Base-by-base conservation (phyloP, 1,284 basidiomycete species). In the Microbotryum violaceum region DNA sequence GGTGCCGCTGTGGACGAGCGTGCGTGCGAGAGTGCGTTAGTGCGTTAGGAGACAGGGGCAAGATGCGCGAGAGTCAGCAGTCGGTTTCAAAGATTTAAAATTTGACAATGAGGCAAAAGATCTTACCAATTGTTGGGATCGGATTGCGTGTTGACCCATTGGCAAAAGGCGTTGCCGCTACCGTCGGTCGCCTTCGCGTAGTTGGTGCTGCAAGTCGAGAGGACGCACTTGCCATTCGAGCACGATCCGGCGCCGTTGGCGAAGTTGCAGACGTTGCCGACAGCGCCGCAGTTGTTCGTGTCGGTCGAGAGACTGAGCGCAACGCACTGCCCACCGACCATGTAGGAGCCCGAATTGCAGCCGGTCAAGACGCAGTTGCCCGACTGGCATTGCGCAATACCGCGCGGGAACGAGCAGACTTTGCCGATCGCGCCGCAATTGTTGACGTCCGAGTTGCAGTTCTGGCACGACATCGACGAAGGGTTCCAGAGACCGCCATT, bases 91-190 rank as follows among this genome's bases (percentile, higher is more conserved):
- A 29, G 6, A 29, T 29, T 6, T 31, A 1, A 31, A 31, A 31
- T 5, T 31, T 10, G 1, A 8, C 29, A 31, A 31, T 31, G 29
- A 31, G 49, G 21, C 45, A 55, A 18, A 18, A 23, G 33, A 47
- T 20, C 50, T 50, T n/a, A 54, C 52, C 56, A 66, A 56, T 66
- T 66, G 64, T 59, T 56, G 8, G 53, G 25, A 47, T 61, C 56
- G 7, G 51, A 58, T 42, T 52, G 49, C 33, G n/a, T 37, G 29
- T 29, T 27, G 33, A 54, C 7, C 8, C 16, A 21, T 7, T 31
- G 14, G 37, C 51, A 52, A 3, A 31, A 52, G 9, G 51, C 16
- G 37, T 16, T 42, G 37, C 37, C 37, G 37, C 37, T 42, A 14
- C 16, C 16, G 37, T 42, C 48, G 50, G n/a, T 47, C 33, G 10